Evolutionary conservation across 345 rosid species (phyloP).

Genomic region (Dimocarpus longan): DNA sequence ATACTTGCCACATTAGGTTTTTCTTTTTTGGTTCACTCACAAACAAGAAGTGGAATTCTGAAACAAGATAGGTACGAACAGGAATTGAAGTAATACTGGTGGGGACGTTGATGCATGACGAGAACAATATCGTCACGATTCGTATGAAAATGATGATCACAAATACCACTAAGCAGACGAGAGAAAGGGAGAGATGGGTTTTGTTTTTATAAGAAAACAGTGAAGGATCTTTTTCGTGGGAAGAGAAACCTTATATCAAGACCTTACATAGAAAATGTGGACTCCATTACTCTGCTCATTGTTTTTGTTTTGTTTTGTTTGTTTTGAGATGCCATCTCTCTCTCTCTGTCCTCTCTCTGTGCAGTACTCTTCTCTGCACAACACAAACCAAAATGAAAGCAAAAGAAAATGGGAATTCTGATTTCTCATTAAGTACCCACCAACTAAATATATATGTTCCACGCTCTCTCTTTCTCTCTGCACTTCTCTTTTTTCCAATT

Average conservation of each 20-base stretch:
- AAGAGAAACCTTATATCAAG: slow-evolving; percentile 51
- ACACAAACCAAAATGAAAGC: neutral
- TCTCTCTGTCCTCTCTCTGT: neutral
- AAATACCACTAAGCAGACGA: slow-evolving; percentile 25
- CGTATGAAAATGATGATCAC: slow-evolving; percentile 3
- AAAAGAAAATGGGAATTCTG: slow-evolving; percentile 5
- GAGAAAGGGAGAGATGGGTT: slow-evolving; percentile 15
- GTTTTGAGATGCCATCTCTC: no score
- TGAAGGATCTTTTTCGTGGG: slow-evolving; percentile 55
- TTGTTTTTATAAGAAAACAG: slow-evolving; percentile 22
- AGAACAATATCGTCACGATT: slow-evolving; percentile 24
- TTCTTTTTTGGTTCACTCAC: neutral
- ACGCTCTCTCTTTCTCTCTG: neutral
- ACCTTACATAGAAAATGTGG: slow-evolving; percentile 33
- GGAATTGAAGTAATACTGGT: neutral
- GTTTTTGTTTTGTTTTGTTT: neutral
- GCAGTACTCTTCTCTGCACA: slow-evolving; percentile 11
- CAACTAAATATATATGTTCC: neutral
- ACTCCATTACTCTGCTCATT: slow-evolving; percentile 13
- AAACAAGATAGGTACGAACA: slow-evolving; percentile 6
- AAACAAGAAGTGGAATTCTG: slow-evolving; percentile 3
- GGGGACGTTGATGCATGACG: slow-evolving; percentile 23
- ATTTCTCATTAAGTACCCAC: slow-evolving; percentile 10
- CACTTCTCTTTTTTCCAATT: neutral
- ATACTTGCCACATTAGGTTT: slow-evolving; percentile 19